Percentiles rank a stretch among this genome's conserved stretches.
phyloP scores from a whole-genome alignment of 345 rosid species.

The Dovyalis caffra region DNA sequence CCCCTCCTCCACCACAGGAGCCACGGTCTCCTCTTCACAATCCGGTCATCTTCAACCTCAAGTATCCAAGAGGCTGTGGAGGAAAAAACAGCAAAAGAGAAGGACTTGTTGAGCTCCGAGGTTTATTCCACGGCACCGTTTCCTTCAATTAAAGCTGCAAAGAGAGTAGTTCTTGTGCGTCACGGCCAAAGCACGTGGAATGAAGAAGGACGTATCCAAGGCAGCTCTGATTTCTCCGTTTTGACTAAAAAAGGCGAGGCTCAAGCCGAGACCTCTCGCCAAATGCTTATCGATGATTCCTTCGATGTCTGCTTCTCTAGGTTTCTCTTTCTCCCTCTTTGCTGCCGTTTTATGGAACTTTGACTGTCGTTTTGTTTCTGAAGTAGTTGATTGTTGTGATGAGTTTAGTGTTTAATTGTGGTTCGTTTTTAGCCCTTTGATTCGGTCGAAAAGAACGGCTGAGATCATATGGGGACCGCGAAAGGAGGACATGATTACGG shows the following conservation, averaged over 20 bases:
- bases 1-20: slow-evolving; percentile 20
- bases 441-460: slow-evolving; percentile 80
- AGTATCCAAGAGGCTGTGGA: slow-evolving; percentile 24
- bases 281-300: slow-evolving; percentile 76
- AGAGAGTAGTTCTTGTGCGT: slow-evolving; percentile 86
- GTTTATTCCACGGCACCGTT: slow-evolving; percentile 35
- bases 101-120: slow-evolving; percentile 28
- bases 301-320: slow-evolving; percentile 84
- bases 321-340: slow-evolving; percentile 23
- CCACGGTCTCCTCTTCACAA: slow-evolving; percentile 8
- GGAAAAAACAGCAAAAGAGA: slow-evolving; percentile 26
- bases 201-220: slow-evolving; percentile 90
- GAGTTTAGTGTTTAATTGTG: background rate
- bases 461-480: slow-evolving; percentile 82
- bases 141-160: slow-evolving; percentile 51
- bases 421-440: slow-evolving; percentile 53
- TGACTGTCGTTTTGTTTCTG: background rate
- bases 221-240: slow-evolving; percentile 83
- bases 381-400: background rate
- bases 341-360: background rate
- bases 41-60: slow-evolving; percentile 41
- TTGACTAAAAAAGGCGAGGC: slow-evolving; percentile 84
- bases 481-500: slow-evolving; percentile 54
- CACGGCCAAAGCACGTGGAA: slow-evolving; percentile 99
- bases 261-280: slow-evolving; percentile 87